phyloP scores from a whole-genome alignment of 129 eudicot genomes.

The Scalesia atractyloides region DNA sequence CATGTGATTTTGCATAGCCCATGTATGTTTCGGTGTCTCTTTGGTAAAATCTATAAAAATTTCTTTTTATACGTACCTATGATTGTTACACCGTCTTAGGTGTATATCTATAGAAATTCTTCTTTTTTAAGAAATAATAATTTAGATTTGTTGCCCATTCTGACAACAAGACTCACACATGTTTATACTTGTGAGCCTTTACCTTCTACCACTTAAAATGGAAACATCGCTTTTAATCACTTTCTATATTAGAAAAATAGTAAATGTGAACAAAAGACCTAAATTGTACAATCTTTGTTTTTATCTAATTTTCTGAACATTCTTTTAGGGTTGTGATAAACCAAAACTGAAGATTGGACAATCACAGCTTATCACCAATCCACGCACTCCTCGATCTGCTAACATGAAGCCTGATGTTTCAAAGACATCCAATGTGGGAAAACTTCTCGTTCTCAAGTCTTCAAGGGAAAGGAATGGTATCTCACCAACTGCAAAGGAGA shows the following conservation, averaged over 20 bases:
- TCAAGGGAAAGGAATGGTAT: conserved; percentile 66
- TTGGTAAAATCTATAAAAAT: not conserved
- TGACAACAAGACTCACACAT: not conserved
- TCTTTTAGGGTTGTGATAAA: conserved; percentile 67
- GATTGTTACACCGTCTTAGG: not conserved
- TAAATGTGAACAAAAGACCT: not conserved
- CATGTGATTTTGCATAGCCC: not conserved
- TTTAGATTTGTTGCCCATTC: not conserved
- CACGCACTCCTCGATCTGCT: conserved; percentile 56
- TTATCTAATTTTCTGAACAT: conserved; percentile 1
- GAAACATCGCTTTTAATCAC: not conserved
- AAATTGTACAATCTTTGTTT: not conserved
- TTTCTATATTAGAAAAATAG: not conserved
- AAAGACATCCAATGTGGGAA: conserved; percentile 55
- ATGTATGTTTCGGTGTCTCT: conserved; percentile 4
- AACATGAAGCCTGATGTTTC: conserved; percentile 46
- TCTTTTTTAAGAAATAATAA: not conserved
- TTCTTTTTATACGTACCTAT: not conserved
- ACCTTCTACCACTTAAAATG: not conserved
- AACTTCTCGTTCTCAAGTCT: conserved; percentile 76
- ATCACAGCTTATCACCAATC: conserved; percentile 44
- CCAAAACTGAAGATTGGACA: conserved; percentile 55
- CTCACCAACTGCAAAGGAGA: conserved; percentile 55
- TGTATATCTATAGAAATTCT: not conserved
- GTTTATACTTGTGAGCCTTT: not conserved